Conservation (phyloP, 1,284 basidiomycete species). For the Peniophora sp. region DNA sequence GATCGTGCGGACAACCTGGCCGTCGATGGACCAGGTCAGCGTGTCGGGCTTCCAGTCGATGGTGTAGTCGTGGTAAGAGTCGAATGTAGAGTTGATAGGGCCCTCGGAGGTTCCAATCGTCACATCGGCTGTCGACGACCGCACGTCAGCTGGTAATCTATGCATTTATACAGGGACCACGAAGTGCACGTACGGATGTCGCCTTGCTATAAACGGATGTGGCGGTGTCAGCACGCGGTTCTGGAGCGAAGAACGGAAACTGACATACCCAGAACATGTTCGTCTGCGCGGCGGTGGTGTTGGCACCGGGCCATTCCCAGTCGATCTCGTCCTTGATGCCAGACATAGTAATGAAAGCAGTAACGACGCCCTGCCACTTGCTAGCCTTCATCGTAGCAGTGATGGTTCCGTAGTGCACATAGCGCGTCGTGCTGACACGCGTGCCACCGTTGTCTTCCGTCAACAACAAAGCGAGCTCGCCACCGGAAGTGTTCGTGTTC, state of each 20-base stretch:
- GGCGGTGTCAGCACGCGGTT: neutral
- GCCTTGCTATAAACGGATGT: slow-evolving; percentile 37
- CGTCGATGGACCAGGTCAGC: slow-evolving; percentile 65
- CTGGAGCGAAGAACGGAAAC: neutral
- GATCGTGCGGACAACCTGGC: slow-evolving; percentile 60
- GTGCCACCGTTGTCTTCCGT: slow-evolving; percentile 68
- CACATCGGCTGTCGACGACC: slow-evolving; percentile 23
- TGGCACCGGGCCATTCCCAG: slow-evolving; percentile 70
- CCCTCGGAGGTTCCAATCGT: slow-evolving; percentile 39
- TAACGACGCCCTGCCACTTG: slow-evolving; percentile 69
- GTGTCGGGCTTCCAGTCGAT: slow-evolving; percentile 72
- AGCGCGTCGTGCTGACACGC: slow-evolving; percentile 69
- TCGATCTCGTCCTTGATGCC: slow-evolving; percentile 83
- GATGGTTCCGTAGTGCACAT: slow-evolving; percentile 74
- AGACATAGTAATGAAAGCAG: slow-evolving; percentile 82
- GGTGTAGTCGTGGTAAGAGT: slow-evolving; percentile 71
- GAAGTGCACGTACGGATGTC: slow-evolving; percentile 47
- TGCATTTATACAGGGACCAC: neutral
- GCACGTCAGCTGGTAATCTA: neutral
- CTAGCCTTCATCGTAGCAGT: slow-evolving; percentile 63
- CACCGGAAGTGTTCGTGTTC: slow-evolving; percentile 50
- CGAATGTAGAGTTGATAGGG: slow-evolving; percentile 52
- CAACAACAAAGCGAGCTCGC: slow-evolving; percentile 58
- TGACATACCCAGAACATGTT: slow-evolving; percentile 57
- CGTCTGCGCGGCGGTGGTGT: slow-evolving; percentile 59